Percentiles rank a stretch among this genome's conserved stretches.
Conservation (phyloP, 2,329 filamentous ascomycete species). For the Pyrenochaeta sp. region DNA sequence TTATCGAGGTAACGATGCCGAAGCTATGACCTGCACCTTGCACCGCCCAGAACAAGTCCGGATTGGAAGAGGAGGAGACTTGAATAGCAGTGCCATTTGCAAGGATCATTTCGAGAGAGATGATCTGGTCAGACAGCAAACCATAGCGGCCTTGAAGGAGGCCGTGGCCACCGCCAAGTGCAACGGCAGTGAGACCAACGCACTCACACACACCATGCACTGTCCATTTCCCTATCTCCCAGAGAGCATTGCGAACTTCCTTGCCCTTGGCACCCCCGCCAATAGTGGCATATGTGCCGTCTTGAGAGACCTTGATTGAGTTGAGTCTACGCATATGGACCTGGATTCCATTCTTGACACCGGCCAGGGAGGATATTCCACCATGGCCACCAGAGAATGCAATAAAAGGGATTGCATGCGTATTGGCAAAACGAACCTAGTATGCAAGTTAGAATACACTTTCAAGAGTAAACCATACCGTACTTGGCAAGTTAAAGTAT, state of each 20-base stretch:
- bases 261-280: constrained; percentile 33
- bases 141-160: constrained; percentile 64
- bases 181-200: constrained; percentile 58
- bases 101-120: constrained; percentile 62
- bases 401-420: constrained; percentile 40
- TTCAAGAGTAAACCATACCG: too few species aligned
- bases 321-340: constrained; percentile 42
- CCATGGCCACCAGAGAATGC: constrained; percentile 42
- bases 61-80: constrained; percentile 41
- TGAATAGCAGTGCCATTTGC: constrained; percentile 58
- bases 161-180: constrained; percentile 67
- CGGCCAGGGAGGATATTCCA: constrained; percentile 31
- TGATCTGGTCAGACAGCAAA: constrained; percentile 62
- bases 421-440: constrained; percentile 27
- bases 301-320: constrained; percentile 22
- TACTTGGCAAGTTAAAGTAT: too few species aligned
- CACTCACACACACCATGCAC: constrained; percentile 57
- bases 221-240: constrained; percentile 34
- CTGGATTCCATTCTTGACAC: constrained; percentile 32
- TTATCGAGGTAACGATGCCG: constrained; percentile 42
- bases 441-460: background rate
- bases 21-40: constrained; percentile 57
- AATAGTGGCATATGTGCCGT: constrained; percentile 31
- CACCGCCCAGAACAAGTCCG: constrained; percentile 66
- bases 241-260: constrained; percentile 30